A percentile compares a stretch with the other conserved stretches of the same genome.
Conservation (phyloP, 371 early-diverging fungal genomes). For the Blakeslea trispora region DNA sequence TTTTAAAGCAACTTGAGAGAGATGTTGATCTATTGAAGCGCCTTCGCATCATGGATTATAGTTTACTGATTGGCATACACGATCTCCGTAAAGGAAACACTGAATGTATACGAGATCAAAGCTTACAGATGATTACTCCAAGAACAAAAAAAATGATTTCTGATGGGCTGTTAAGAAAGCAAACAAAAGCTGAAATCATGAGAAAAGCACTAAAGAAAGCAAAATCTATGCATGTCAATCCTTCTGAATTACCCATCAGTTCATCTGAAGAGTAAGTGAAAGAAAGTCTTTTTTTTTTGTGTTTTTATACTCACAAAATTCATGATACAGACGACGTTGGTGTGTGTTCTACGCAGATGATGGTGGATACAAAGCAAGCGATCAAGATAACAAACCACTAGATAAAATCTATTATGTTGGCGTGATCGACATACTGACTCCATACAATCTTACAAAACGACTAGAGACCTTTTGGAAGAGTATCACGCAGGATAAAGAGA, state of each 20-base stretch:
- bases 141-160: constrained; percentile 34
- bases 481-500: constrained; percentile 65
- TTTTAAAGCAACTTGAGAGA: constrained; percentile 80
- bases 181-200: constrained; percentile 59
- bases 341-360: constrained; percentile 86
- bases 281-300: background rate
- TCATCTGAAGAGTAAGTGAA: constrained; percentile 42
- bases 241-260: constrained; percentile 45
- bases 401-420: constrained; percentile 88
- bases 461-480: constrained; percentile 86
- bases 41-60: constrained; percentile 97
- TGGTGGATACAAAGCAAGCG: constrained; percentile 85
- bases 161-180: constrained; percentile 33
- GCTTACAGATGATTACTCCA: constrained; percentile 78
- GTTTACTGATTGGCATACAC: constrained; percentile 90
- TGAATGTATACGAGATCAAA: constrained; percentile 84
- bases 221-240: constrained; percentile 62
- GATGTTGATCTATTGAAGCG: constrained; percentile 79
- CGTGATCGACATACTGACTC: constrained; percentile 94
- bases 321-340: constrained; percentile 44
- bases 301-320: background rate
- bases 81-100: constrained; percentile 81
- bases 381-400: constrained; percentile 61
- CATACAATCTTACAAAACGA: constrained; percentile 82
- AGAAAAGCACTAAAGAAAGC: constrained; percentile 64